Evolutionary conservation across 2,329 filamentous ascomycete species (phyloP), one percentile per base, ranked within the genome.

Genomic region (Macrophomina tecta): DNA sequence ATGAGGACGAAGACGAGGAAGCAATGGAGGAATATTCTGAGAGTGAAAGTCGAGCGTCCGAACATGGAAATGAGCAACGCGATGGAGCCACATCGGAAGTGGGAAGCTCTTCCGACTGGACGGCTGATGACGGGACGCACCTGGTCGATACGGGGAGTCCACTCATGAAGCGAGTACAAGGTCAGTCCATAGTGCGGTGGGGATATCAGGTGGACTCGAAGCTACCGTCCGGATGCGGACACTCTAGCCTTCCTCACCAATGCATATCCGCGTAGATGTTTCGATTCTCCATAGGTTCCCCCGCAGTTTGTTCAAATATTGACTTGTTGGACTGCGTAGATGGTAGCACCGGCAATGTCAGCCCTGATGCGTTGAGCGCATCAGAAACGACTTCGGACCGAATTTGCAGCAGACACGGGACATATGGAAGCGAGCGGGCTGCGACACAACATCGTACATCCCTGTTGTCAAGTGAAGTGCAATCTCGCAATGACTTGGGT

Each of bases 101-200:
- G 7, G 58, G 45, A 23, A 52, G 48, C 36, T 52, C 45, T 46
- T 64, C 61, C 38, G 61, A 64, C 60, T 63, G 14, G 60, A 63
- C 45, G 9, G 7, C 23, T 34, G 23, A 18, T 9, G 40, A 60
- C 58, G n/a, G 45, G 8, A 23, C 58, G 12, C 46, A 23, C 16
- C 8, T 49, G 58, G 45, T 45, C 58, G 45, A 49, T 51, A 28
- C 58, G 30, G 45, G 32, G 58, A 49, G 28, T 38, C 40, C 40
- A 61, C 42, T 62, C 18, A 5, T 62, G n/a, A 30, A 30, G 32
- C 58, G 58, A 49, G 32, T 14, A 38, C 36, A 38, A 38, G 36
- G 36, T 38, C 36, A 38, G 36, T 38, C 11, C 36, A 38, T 12
- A 8, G 7, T 38, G 7, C 23, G 23, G 23, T 38, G 36, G 11